Conservation (phyloP, 176 grass and related monocot species). For the Microstegium vimineum region DNA sequence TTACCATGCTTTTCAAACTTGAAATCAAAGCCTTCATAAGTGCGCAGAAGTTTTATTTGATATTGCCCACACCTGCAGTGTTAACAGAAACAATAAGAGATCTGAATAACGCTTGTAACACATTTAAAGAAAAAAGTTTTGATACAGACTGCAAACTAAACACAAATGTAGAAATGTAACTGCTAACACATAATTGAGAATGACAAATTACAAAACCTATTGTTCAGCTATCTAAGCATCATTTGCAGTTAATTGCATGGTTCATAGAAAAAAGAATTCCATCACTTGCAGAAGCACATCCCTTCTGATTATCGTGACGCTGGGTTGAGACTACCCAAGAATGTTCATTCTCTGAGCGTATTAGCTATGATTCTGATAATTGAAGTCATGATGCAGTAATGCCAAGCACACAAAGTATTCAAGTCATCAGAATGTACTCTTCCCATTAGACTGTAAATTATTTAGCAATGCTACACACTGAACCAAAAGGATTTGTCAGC, state of each 20-base stretch:
- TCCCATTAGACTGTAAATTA: too few species aligned
- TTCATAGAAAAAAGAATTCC: neutral
- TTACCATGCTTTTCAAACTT: constrained; percentile 17
- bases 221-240: neutral
- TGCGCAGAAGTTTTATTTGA: neutral
- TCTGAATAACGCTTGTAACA: neutral
- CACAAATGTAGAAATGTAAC: neutral
- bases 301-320: too few species aligned
- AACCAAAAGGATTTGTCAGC: neutral
- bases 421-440: too few species aligned
- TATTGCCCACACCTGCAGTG: neutral
- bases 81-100: constrained; percentile 20
- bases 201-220: neutral
- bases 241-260: too few species aligned
- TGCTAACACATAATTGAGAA: neutral
- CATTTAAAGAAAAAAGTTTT: neutral
- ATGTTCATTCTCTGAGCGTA: neutral
- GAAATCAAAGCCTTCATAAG: constrained; percentile 15
- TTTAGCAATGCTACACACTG: too few species aligned
- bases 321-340: too few species aligned
- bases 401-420: too few species aligned
- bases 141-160: neutral
- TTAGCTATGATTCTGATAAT: too few species aligned
- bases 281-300: too few species aligned
- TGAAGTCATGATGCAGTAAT: too few species aligned